Base-by-base conservation (phyloP, 2,329 filamentous ascomycete genomes). In the Chlorencoelia australis region DNA sequence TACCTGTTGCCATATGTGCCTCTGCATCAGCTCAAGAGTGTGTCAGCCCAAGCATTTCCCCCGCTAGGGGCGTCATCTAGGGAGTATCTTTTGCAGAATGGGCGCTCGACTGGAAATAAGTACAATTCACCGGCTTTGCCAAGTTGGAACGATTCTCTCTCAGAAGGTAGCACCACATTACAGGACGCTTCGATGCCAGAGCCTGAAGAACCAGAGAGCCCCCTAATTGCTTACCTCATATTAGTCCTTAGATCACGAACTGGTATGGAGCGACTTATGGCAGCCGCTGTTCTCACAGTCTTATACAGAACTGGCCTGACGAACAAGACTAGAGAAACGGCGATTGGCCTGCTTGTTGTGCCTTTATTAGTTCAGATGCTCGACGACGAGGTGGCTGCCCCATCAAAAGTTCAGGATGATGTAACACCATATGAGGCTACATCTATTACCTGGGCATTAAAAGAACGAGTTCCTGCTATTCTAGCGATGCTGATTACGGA, bases 401-500 rank as follows among this genome's bases (percentile, higher is more conserved):
- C 59, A 29, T 50, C 56, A 13, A 54, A 59, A 24, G 58, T 66
- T 3, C 55, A 59, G 22, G 61, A 68, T 41, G 51, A 58, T 26
- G 49, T 61, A 7, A 53, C 56, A 9, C 54, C 59, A 18, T 46
- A 55, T 21, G 50, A 59, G 10, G 49, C 57, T 19, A 59, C 54
- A 19, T 60, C 64, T 9, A 51, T 61, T 9, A 62, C 64, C 15
- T 67, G 72, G 49, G 57, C 62, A 7, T 66, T 86, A 9, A 67
- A 77, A 37, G 83, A 89, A 55, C 74, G 75, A 43, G 77, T 82
- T 2, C 84, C 88, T 6, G 70, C 75, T 1, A 72, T 93, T 8
- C 66, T 96, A 37, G 84, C 86, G 11, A 75, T 79, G 30, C 67
- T 96, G 25, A 76, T 94, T 13, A 75, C 77, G 17, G 84, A 91